Conservation (phyloP, 1,284 basidiomycete genomes). For the Apiotrichum montevideense region DNA sequence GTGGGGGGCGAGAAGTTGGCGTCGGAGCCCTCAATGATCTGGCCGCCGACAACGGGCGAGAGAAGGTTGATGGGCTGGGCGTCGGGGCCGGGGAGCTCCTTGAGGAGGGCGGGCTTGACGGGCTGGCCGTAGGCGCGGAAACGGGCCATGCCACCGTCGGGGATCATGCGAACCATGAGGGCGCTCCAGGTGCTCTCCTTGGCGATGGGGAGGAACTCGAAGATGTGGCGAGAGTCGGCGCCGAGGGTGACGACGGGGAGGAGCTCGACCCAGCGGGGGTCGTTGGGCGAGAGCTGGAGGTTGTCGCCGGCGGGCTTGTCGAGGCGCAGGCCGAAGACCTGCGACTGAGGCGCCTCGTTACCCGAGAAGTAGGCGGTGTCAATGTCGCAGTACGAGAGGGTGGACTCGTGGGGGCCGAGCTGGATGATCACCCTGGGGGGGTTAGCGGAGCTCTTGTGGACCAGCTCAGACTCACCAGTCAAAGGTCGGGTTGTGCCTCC, state of each 20-base stretch:
- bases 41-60: conserved; percentile 82
- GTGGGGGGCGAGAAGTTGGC: conserved; percentile 91
- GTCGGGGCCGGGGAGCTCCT: conserved; percentile 51
- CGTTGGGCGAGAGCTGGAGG: conserved; percentile 18
- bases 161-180: conserved; percentile 91
- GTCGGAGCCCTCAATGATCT: conserved; percentile 55
- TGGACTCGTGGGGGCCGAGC: conserved; percentile 68
- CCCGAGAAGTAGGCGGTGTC: conserved; percentile 96
- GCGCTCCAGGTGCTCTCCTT: conserved; percentile 60
- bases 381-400: conserved; percentile 79
- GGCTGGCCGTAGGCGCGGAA: conserved; percentile 83
- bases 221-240: conserved; percentile 78
- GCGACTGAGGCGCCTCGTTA: conserved; percentile 82
- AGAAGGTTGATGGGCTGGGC: conserved; percentile 65
- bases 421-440: conserved; percentile 76
- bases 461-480: conserved; percentile 65
- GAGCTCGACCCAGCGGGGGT: conserved; percentile 61
- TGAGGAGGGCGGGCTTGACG: conserved; percentile 49
- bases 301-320: conserved; percentile 48
- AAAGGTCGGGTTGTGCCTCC: conserved; percentile 77
- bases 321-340: conserved; percentile 57
- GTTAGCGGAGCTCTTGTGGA: not conserved
- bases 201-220: conserved; percentile 51
- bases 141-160: conserved; percentile 88
- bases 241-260: conserved; percentile 69